Conservation (phyloP, 75 land plant species). For the Cunninghamia lanceolata region DNA sequence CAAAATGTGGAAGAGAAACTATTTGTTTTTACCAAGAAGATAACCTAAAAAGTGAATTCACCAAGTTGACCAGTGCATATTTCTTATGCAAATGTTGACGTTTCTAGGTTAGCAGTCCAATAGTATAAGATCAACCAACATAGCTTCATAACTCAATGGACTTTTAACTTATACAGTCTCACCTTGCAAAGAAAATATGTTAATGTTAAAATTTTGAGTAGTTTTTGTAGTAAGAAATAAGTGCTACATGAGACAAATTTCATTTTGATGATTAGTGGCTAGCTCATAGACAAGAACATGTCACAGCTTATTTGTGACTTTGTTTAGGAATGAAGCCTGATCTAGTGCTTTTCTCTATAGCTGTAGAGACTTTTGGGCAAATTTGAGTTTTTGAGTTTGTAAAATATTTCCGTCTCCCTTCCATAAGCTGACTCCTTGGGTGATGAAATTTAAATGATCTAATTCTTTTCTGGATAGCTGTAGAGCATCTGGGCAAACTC, state of each 20-base stretch:
- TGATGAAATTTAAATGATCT: not conserved
- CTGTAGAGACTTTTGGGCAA: not conserved
- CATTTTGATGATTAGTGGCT: not conserved
- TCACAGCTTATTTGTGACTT: not conserved
- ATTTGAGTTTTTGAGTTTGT: not conserved
- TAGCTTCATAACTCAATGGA: too few relatives aligned
- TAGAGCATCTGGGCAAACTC: not conserved
- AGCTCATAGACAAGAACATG: not conserved
- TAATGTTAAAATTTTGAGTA: too few relatives aligned
- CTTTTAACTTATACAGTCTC: too few relatives aligned
- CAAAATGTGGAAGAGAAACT: too few relatives aligned
- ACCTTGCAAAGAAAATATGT: too few relatives aligned
- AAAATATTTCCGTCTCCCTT: not conserved
- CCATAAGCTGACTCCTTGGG: not conserved
- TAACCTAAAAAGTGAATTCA: too few relatives aligned
- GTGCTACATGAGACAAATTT: not conserved
- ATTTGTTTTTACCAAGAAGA: too few relatives aligned
- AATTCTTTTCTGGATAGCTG: not conserved
- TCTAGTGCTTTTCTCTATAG: not conserved
- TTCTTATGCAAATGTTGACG: too few relatives aligned
- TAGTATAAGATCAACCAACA: too few relatives aligned
- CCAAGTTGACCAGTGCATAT: too few relatives aligned
- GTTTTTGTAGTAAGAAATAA: not conserved
- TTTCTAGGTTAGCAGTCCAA: too few relatives aligned
- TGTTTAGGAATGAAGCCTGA: not conserved